Base-by-base conservation (phyloP, 108 stramenopile species). In the Pinguiococcus pyrenoidosus region DNA sequence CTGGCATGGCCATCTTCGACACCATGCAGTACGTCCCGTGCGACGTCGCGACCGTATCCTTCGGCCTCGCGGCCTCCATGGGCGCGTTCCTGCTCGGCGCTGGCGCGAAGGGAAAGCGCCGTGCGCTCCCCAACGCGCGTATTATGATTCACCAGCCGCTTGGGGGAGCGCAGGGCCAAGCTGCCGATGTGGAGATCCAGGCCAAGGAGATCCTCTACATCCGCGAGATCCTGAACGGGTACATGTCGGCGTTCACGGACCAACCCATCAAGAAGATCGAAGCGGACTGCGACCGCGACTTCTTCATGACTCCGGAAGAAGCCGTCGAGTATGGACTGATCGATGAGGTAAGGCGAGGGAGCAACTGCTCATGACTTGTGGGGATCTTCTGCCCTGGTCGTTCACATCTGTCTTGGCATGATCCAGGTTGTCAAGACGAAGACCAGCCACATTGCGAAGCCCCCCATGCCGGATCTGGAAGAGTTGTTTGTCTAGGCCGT, bases 151-250 rank as follows among this genome's bases (percentile, higher is more conserved):
- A 63, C 46, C 62, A 63, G 16, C 92, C 92, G 30, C 61, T 95
- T 37, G 92, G 92, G 16, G 92, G 89, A 14, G 92, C 88, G 0
- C 89, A 89, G 56, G 92, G 92, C 9, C 82, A 84, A 52, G 92
- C 92, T 4, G 73, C 79, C 16, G 92, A 94, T 59, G 91, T 94
- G 71, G 89, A 94, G 58, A 91, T 94, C 53, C 84, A 89, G 53
- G 88, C 88, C 43, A 86, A 84, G 68, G 84, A 89, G 62, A 85
- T 49, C 34, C 56, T 38, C n/a, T 44, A 38, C 44, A 46, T 25
- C 43, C 45, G 46, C 18, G 54, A 36, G 16, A 13, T 12, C 28
- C 21, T 55, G 12, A 55, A 55, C 44, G 46, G 8, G 21, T 55
- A 55, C 54, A 29, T 55, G 33, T 30, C 54, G 18, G 54, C 28